phyloP scores from a whole-genome alignment of 345 rosid genomes.

The Schrenkiella parvula region DNA sequence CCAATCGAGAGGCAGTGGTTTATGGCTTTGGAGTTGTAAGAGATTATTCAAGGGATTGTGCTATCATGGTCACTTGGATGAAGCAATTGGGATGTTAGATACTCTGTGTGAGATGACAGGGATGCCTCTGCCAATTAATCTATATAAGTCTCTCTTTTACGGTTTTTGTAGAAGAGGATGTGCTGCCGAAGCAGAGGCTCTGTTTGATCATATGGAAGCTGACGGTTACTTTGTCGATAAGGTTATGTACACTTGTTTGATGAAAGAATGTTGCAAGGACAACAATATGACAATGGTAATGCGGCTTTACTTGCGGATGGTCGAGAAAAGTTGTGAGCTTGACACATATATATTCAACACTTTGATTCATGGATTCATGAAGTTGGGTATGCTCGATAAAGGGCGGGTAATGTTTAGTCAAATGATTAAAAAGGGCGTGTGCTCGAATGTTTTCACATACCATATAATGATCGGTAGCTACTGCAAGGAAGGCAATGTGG shows the following conservation, averaged over 20 bases:
- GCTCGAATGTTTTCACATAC: constrained; percentile 42
- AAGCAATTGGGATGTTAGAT: constrained; percentile 49
- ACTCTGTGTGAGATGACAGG: constrained; percentile 41
- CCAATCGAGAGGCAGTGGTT: constrained; percentile 23
- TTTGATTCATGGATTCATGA: constrained; percentile 55
- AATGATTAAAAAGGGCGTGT: constrained; percentile 40
- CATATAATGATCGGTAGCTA: constrained; percentile 53
- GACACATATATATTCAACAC: constrained; percentile 56
- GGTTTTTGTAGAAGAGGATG: constrained; percentile 54
- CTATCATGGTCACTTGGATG: constrained; percentile 41
- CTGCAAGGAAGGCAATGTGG: constrained; percentile 51
- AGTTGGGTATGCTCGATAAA: constrained; percentile 48
- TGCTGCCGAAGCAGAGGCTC: constrained; percentile 45
- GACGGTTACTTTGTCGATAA: constrained; percentile 50
- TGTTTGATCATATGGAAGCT: constrained; percentile 52
- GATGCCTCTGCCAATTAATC: constrained; percentile 38
- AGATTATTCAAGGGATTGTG: constrained; percentile 49
- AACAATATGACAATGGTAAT: constrained; percentile 60
- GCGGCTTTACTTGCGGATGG: constrained; percentile 57
- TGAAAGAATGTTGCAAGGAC: constrained; percentile 47
- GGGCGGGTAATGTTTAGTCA: constrained; percentile 40
- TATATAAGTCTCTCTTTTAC: constrained; percentile 55
- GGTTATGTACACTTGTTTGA: constrained; percentile 53
- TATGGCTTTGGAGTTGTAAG: constrained; percentile 45
- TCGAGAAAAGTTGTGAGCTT: constrained; percentile 47